Conservation (phyloP, 148 eudicot species). For the Limonium bicolor region DNA sequence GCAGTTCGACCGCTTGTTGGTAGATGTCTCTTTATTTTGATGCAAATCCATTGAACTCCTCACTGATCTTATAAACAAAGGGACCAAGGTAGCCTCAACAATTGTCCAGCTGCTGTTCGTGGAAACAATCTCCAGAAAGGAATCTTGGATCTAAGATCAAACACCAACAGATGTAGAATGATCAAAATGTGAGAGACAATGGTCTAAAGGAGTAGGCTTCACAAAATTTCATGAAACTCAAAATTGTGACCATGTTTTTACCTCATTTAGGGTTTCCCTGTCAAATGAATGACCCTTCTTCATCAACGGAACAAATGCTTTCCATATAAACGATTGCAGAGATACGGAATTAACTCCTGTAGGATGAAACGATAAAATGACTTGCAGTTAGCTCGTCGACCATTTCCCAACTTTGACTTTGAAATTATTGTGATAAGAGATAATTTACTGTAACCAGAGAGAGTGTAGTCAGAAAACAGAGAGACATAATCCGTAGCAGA, state of each 20-base stretch:
- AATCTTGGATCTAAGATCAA: slow-evolving; percentile 34
- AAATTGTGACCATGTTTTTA: slow-evolving; percentile 10
- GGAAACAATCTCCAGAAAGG: slow-evolving; percentile 45
- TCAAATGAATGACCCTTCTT: slow-evolving; percentile 35
- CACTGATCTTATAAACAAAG: slow-evolving; percentile 51
- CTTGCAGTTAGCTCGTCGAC: no score
- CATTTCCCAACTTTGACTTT: no score
- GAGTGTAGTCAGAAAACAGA: no score
- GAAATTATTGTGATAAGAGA: no score
- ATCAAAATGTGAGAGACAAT: no score
- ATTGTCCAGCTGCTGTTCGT: slow-evolving; percentile 55
- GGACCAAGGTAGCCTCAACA: slow-evolving; percentile 46
- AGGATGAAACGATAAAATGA: no score
- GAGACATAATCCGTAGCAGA: no score
- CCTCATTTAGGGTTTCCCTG: slow-evolving; percentile 51
- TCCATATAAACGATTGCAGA: slow-evolving; percentile 43
- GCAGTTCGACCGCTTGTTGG: slow-evolving; percentile 28
- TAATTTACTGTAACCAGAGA: no score
- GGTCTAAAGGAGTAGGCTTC: neutral
- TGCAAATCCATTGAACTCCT: slow-evolving; percentile 51
- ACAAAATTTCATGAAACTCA: neutral
- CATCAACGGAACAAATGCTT: slow-evolving; percentile 46
- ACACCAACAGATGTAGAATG: slow-evolving; percentile 4
- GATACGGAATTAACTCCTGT: slow-evolving; percentile 27
- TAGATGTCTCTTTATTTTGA: slow-evolving; percentile 31